A percentile compares a stretch with the other conserved stretches of the same genome.
Evolutionary conservation across 768 basidiomycete genomes (phyloP).

Genomic region (Pulveroboletus sp.): DNA sequence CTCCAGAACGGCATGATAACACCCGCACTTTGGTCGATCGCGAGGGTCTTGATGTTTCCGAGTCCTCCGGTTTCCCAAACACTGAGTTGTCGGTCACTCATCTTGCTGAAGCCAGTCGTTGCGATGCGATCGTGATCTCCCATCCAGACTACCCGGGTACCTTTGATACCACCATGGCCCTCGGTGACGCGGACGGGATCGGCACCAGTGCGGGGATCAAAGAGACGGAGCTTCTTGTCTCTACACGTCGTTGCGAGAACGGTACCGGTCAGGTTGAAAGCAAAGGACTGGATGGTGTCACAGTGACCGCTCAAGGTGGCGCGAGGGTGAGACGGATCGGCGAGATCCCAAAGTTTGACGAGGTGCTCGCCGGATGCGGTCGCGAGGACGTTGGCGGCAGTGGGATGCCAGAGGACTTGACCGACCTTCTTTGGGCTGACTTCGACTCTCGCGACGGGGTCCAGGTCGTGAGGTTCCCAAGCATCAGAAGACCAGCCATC

Average conservation of each 20-base stretch:
- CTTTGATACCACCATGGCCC: conserved; percentile 92
- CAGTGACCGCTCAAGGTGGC: conserved; percentile 67
- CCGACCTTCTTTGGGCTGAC: conserved; percentile 86
- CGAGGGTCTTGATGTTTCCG: conserved; percentile 68
- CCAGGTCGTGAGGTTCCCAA: conserved; percentile 81
- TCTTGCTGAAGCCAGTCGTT: conserved; percentile 95
- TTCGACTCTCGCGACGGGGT: conserved; percentile 77
- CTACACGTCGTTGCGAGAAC: conserved; percentile 85
- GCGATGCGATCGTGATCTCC: conserved; percentile 84
- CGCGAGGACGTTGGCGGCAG: conserved; percentile 82
- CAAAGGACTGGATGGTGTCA: conserved; percentile 83
- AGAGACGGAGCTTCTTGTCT: conserved; percentile 88
- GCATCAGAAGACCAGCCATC: conserved; percentile 82
- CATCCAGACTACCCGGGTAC: conserved; percentile 85
- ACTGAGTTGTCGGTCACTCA: conserved; percentile 88
- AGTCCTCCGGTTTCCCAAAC: conserved; percentile 87
- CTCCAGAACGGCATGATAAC: conserved; percentile 98
- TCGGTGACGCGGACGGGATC: conserved; percentile 82
- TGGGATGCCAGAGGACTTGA: conserved; percentile 92
- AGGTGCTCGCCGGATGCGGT: conserved; percentile 79
- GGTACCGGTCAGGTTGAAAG: conserved; percentile 79
- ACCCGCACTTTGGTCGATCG: conserved; percentile 86
- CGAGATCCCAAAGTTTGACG: conserved; percentile 90
- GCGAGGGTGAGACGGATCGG: conserved; percentile 60
- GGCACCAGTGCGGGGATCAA: conserved; percentile 79